phyloP scores from a whole-genome alignment of 345 rosid genomes.

The Trapa incisa region DNA sequence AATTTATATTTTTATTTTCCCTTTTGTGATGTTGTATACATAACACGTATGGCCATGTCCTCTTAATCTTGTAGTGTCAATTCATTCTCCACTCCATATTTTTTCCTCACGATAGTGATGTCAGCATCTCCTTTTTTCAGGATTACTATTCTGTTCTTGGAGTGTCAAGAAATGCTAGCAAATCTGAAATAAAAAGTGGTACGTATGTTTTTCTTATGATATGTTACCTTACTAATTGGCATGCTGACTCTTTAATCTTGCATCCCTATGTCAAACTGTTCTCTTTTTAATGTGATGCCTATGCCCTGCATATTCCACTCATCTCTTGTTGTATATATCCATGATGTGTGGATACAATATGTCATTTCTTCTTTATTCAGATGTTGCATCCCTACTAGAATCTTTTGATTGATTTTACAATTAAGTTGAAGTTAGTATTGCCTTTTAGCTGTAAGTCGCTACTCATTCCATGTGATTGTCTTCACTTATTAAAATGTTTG shows the following conservation, averaged over 20 bases:
- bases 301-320: neutral
- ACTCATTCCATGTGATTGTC: neutral
- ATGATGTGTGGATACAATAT: neutral
- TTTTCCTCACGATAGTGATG: neutral
- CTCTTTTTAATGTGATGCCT: neutral
- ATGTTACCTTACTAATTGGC: neutral
- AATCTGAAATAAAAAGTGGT: conserved; percentile 95
- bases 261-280: neutral
- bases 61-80: neutral
- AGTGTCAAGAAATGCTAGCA: conserved; percentile 77
- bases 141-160: conserved; percentile 89
- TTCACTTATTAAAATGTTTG: neutral
- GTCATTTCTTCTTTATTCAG: neutral
- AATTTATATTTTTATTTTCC: conserved; percentile 5
- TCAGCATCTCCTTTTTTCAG: conserved; percentile 26
- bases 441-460: neutral
- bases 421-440: neutral
- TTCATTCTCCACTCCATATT: neutral
- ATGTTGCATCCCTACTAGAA: neutral
- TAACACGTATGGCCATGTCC: neutral
- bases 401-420: neutral
- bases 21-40: neutral
- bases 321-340: neutral
- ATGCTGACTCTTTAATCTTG: neutral
- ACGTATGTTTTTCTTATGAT: conserved; percentile 11